A percentile compares a stretch with the other conserved stretches of the same genome.
Conservation (phyloP, 2,329 filamentous ascomycete species). For the Colletotrichum sp. region DNA sequence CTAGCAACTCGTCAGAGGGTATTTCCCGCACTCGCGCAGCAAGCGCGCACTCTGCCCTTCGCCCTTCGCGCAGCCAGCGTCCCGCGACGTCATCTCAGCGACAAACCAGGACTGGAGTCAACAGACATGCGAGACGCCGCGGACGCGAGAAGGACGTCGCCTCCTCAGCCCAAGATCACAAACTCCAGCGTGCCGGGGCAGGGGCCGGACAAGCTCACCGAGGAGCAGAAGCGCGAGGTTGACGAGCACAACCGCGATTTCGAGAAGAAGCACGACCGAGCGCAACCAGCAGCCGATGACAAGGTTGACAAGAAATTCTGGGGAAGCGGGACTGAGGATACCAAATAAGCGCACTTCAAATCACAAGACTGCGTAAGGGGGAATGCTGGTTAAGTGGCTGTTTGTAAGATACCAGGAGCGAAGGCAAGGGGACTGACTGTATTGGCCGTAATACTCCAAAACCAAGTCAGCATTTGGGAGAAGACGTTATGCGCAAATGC, state of each 20-base stretch:
- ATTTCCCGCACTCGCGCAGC: neutral
- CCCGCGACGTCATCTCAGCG: neutral
- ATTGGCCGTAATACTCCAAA: neutral
- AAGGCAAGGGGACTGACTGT: too few species aligned
- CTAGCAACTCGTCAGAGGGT: neutral
- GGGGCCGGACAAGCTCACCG: constrained; percentile 38
- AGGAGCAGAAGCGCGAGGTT: constrained; percentile 61
- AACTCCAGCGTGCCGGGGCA: constrained; percentile 49
- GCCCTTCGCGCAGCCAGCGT: neutral
- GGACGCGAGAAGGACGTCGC: constrained; percentile 27
- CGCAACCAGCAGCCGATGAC: constrained; percentile 44
- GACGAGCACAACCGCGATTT: constrained; percentile 64
- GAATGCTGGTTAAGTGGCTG: neutral
- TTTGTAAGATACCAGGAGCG: neutral
- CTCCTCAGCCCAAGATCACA: constrained; percentile 55
- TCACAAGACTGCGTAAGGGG: too few species aligned
- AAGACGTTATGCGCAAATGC: neutral
- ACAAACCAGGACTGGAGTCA: constrained; percentile 6
- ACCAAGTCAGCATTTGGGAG: neutral
- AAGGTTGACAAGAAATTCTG: constrained; percentile 63
- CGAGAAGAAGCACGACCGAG: constrained; percentile 55
- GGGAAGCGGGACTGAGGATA: constrained; percentile 23
- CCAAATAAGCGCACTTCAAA: neutral
- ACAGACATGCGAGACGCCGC: constrained; percentile 8
- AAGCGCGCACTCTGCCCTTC: neutral